Conservation (phyloP, 306 rosid species). For the Quercus ilex region DNA sequence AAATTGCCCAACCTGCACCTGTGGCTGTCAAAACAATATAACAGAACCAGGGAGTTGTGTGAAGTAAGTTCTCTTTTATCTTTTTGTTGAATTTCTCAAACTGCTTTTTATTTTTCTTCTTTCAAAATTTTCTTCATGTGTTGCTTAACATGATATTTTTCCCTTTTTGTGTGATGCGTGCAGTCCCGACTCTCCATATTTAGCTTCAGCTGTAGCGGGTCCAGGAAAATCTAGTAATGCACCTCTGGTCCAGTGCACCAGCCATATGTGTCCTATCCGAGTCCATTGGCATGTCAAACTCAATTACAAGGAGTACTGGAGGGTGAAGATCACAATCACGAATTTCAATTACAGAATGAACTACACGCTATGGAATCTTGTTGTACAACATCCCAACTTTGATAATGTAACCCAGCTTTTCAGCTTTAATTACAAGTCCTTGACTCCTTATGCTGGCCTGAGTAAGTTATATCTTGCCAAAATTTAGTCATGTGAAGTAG, state of each 20-base stretch:
- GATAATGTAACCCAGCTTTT: slow-evolving; percentile 82
- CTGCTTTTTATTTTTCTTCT: background rate
- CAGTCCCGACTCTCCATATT: slow-evolving; percentile 67
- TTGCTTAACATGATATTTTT: slow-evolving; percentile 9
- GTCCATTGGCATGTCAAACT: slow-evolving; percentile 99
- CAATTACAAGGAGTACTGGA: slow-evolving; percentile 96
- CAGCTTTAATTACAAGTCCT: slow-evolving; percentile 84
- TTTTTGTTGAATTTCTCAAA: slow-evolving; percentile 9
- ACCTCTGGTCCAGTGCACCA: slow-evolving; percentile 85
- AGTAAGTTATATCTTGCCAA: slow-evolving; percentile 57
- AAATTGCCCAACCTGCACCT: slow-evolving; percentile 92
- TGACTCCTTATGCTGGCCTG: slow-evolving; percentile 84
- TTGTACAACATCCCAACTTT: slow-evolving; percentile 92
- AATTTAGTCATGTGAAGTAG: background rate
- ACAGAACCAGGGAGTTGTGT: slow-evolving; percentile 73
- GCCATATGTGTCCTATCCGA: slow-evolving; percentile 96
- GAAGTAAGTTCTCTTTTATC: slow-evolving; percentile 47
- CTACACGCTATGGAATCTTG: slow-evolving; percentile 89
- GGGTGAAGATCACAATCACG: slow-evolving; percentile 88
- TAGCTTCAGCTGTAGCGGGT: slow-evolving; percentile 68
- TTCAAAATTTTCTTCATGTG: background rate
- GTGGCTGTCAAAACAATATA: slow-evolving; percentile 83
- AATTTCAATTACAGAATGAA: slow-evolving; percentile 98
- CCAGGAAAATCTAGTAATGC: slow-evolving; percentile 45
- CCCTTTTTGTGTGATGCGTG: slow-evolving; percentile 15